Evolutionary conservation across 805 yeast species (phyloP), one percentile per base, ranked within the genome.

Genomic region (Yarrowia porcina): DNA sequence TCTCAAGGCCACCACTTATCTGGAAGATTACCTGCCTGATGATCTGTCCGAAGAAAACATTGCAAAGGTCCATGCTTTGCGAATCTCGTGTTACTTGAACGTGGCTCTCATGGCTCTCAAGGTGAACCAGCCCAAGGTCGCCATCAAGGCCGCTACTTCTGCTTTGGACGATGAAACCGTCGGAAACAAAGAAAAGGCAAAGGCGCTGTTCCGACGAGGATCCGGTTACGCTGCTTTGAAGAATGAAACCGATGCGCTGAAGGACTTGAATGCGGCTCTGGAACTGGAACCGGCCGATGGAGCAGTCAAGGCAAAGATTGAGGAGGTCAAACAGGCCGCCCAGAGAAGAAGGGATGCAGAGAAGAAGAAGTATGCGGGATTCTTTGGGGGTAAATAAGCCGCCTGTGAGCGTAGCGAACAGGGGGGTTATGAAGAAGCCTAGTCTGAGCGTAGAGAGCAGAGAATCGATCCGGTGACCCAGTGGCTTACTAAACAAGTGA

Each of bases 141-240:
- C 85, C 0, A 73, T 89, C 54, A 74, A 76, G 38, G 83, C 88
- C 4, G 80, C 96, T 4, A 77, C 85, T 1, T 82, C 83, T 44
- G 96, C 89, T 1, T 77, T 89, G 42, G 87, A 81, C 45, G 81
- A 81, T 27, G 88, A 85, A 27, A 64, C 61, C 9, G 76, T 85
- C 5, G 90, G 85, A 64, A 89, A 84, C 52, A 82, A 84, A 66
- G 84, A 90, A 23, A 82, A 82, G 71, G 89, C 96, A 11, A 92
- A 92, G 76, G 97, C 97, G 0, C 77, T 83, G 44, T 92, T 87
- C 77, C 85, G 97, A 72, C 85, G 91, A 75, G 97, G 96, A 45
- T 77, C 82, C 69, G 97, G 91, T 0, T 81, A 86, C 69, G 72
- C 83, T 64, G 75, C 81, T 15, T 77, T 81, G 18, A 85, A 85